Evolutionary conservation across 371 early-diverging fungal species (phyloP).

Genomic region (Zopfochytrium polystomum): DNA sequence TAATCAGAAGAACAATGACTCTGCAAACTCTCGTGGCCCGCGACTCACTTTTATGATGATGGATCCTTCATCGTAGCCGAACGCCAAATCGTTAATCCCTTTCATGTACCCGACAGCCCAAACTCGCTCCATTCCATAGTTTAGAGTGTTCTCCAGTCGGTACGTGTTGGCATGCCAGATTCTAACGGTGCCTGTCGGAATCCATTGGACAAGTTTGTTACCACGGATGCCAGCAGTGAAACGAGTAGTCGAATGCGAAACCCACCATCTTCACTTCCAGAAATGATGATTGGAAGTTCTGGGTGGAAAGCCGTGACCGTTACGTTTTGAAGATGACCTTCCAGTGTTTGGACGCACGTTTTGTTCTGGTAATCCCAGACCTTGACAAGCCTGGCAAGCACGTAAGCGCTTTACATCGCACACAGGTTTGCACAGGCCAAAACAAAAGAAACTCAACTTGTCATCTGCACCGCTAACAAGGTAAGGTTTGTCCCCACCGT

Average conservation of each 20-base stretch:
- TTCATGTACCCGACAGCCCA: conserved; percentile 88
- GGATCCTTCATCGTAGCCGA: conserved; percentile 95
- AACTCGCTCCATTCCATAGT: conserved; percentile 94
- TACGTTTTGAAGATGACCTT: conserved; percentile 98
- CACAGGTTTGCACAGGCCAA: not conserved
- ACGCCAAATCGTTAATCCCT: conserved; percentile 85
- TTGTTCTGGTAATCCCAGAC: conserved; percentile 99
- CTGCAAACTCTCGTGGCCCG: not conserved
- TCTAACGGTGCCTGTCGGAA: conserved; percentile 68
- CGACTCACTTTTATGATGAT: conserved; percentile 77
- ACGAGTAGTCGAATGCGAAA: not conserved
- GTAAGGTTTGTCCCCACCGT: conserved; percentile 93
- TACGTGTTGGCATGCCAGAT: conserved; percentile 98
- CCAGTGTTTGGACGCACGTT: conserved; percentile 93
- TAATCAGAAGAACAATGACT: not conserved
- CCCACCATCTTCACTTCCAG: conserved; percentile 93
- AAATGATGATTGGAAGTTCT: conserved; percentile 92
- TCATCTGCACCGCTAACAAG: conserved; percentile 92
- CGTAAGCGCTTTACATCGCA: conserved; percentile 9
- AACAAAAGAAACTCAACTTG: conserved; percentile 45
- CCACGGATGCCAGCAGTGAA: too few relatives aligned
- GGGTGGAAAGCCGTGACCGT: conserved; percentile 94
- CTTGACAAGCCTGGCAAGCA: conserved; percentile 64
- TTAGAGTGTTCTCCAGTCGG: conserved; percentile 89
- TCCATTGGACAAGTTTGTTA: not conserved